Evolutionary conservation across 1,284 basidiomycete species (phyloP).

Genomic region (Ceratobasidium sp.): DNA sequence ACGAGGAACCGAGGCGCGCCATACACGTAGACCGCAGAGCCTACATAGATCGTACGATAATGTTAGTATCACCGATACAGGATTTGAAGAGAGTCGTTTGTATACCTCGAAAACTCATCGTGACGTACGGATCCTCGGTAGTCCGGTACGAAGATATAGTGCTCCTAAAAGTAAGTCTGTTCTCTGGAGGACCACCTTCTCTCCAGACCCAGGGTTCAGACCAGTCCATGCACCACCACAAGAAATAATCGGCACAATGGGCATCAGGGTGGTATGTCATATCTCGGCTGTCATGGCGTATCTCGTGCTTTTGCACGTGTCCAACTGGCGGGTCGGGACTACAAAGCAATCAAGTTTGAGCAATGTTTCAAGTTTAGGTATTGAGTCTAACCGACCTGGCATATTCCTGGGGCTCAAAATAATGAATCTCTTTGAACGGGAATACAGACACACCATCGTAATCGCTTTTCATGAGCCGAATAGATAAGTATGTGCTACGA

Average conservation of each 20-base stretch:
- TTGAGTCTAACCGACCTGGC: not conserved
- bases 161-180: not conserved
- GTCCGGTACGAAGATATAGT: not conserved
- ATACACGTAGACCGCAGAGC: constrained; percentile 15
- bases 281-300: not conserved
- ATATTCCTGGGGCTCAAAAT: constrained; percentile 9
- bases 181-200: not conserved
- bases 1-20: constrained; percentile 15
- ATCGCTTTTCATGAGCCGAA: not conserved
- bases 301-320: not conserved
- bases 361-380: not conserved
- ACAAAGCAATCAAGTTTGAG: not conserved
- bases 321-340: not conserved
- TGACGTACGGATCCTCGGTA: constrained; percentile 4
- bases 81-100: no score
- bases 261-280: constrained; percentile 6
- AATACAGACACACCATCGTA: not conserved
- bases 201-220: constrained; percentile 25
- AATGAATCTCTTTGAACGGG: constrained; percentile 17
- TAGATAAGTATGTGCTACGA: not conserved
- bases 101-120: constrained; percentile 17
- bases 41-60: not conserved
- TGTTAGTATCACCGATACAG: not conserved
- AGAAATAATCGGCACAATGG: not conserved
- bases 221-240: constrained; percentile 13